phyloP scores from a whole-genome alignment of 108 stramenopile genomes.

The Pseudonitzschia multistriata region DNA sequence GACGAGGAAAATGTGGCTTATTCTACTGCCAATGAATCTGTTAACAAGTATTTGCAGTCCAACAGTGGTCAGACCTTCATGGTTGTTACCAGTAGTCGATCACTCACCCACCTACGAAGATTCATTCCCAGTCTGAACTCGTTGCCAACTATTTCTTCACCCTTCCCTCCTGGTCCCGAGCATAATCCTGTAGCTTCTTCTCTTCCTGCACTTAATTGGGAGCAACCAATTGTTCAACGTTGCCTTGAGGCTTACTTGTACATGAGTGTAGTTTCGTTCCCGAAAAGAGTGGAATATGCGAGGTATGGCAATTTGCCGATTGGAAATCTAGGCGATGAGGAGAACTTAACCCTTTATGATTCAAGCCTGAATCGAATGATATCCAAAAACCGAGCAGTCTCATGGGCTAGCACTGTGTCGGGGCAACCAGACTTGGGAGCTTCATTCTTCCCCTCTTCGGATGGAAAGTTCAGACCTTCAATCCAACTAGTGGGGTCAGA shows the following conservation, averaged over 20 bases:
- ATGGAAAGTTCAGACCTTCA: slow-evolving; percentile 30
- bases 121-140: slow-evolving; percentile 77
- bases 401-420: slow-evolving; percentile 88
- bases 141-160: slow-evolving; percentile 79
- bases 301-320: slow-evolving; percentile 90
- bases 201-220: slow-evolving; percentile 92
- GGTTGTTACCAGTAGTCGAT: slow-evolving; percentile 62
- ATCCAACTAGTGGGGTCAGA: slow-evolving; percentile 13
- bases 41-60: slow-evolving; percentile 65
- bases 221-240: slow-evolving; percentile 80
- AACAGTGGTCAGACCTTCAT: slow-evolving; percentile 88
- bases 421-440: slow-evolving; percentile 91
- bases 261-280: slow-evolving; percentile 81
- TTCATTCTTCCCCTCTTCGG: slow-evolving; percentile 38
- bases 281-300: slow-evolving; percentile 73
- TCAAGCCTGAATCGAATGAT: slow-evolving; percentile 76
- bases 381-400: slow-evolving; percentile 75
- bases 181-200: slow-evolving; percentile 75
- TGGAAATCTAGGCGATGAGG: slow-evolving; percentile 88
- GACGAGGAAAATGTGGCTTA: slow-evolving; percentile 60
- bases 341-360: slow-evolving; percentile 77
- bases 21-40: slow-evolving; percentile 65
- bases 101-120: slow-evolving; percentile 53
- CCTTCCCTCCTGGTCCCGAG: slow-evolving; percentile 80
- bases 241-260: slow-evolving; percentile 77